Percentiles rank a stretch among this genome's conserved stretches.
These are phyloP conservation scores for Ophiocordyceps robertsii DNA, from an alignment of 2,329 filamentous ascomycete genomes.

Conservation along the genomic window DNA sequence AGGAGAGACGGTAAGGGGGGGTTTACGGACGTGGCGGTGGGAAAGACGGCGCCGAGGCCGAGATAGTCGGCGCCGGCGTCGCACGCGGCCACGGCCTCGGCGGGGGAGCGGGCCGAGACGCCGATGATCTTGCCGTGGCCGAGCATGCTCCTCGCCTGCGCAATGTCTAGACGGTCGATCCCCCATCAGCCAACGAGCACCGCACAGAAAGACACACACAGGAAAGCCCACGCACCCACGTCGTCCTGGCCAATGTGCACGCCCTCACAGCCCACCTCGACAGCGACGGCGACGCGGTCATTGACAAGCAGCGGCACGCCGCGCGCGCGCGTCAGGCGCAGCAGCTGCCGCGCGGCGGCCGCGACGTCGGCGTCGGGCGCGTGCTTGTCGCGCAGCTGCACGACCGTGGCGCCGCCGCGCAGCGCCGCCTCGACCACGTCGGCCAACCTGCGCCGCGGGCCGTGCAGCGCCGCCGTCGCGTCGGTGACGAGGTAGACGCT, in stretches of 20 bases:
- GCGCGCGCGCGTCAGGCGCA: conserved; percentile 52
- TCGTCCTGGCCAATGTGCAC: conserved; percentile 95
- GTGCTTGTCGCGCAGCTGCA: conserved; percentile 85
- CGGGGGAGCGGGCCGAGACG: conserved; percentile 63
- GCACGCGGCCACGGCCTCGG: conserved; percentile 62
- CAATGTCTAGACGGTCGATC: not conserved
- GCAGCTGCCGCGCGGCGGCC: conserved; percentile 55
- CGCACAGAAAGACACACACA: no score
- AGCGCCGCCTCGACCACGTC: conserved; percentile 64
- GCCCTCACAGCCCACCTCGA: conserved; percentile 76
- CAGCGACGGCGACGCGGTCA: conserved; percentile 79
- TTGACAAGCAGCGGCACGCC: conserved; percentile 80
- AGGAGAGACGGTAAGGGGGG: conserved; percentile 3
- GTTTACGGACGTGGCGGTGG: conserved; percentile 63
- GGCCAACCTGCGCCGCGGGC: conserved; percentile 48
- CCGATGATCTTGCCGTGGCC: conserved; percentile 74
- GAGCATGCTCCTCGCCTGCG: conserved; percentile 53
- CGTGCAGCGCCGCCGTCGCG: conserved; percentile 75
- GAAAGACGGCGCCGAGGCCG: conserved; percentile 79
- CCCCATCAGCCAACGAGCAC: no score
- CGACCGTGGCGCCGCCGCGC: conserved; percentile 67
- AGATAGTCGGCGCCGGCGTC: conserved; percentile 75
- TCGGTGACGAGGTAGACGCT: conserved; percentile 86
- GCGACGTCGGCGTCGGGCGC: conserved; percentile 62
- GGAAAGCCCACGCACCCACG: conserved; percentile 41